Base-by-base conservation (phyloP, 2,329 filamentous ascomycete genomes). In the Thermoascus crustaceus region DNA sequence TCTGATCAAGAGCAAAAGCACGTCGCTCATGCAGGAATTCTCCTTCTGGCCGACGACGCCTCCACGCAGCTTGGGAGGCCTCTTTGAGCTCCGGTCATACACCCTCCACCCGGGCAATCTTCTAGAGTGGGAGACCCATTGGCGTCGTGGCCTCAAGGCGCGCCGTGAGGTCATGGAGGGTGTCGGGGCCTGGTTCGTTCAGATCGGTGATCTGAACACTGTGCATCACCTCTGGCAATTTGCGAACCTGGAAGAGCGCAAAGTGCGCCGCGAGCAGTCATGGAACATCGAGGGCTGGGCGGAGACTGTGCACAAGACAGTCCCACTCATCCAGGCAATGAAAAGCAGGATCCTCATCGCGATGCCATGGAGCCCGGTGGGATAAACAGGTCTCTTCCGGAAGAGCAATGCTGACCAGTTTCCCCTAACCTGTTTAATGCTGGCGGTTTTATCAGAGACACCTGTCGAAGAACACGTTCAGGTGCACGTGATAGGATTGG, bases 151-250 rank as follows among this genome's bases (percentile, higher is more conserved):
- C 17, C 74, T 98, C 36, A 84, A 85, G 63, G 91, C 91, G 2
- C 78, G 91, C 34, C 78, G 87, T 32, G 87, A 96, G 64, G 89
- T 96, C 37, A 98, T 98, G 91, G 91, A 98, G 64, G 91, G 91
- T 9, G 88, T 94, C 1, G 88, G 89, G 20, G 91, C 91, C 5
- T 98, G 91, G 91, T 98, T 98, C 54, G 89, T 95, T 25, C 91
- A 98, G 67, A 89, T 98, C 53, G 91, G 91, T 42, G 89, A 95
- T 35, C 72, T 98, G 44, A 98, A 98, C 68, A 95, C 87, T 0
- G 91, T 98, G 21, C 88, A 98, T 62, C 89, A 96, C 60, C 73
- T 98, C 14, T 98, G 91, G 91, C 91, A 98, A 59, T 98, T 96
- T 69, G 88, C 89, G 49, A 85, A 98, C 61, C 66, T 98, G 41